Base-by-base conservation (phyloP, 164 flowering plant genomes). In the Nelumbo lutea region DNA sequence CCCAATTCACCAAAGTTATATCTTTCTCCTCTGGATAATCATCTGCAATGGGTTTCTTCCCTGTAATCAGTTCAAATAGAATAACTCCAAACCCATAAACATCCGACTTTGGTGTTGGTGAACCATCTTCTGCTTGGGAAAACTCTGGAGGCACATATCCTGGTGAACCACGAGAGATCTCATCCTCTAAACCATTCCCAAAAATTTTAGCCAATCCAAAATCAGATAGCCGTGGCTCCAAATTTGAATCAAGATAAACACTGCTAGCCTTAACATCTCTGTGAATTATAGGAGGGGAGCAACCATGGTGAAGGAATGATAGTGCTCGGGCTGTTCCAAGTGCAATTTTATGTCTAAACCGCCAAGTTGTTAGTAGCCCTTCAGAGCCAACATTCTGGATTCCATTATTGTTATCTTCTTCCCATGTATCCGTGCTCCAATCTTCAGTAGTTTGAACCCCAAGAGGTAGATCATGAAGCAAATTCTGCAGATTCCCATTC, bases 291-390 rank as follows among this genome's bases (percentile, higher is more conserved):
- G 92, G 87, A 61, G 96, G 93, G 9, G 82, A 88, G 79, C 97
- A 90, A n/a, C 96, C 97, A 63, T 91, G 97, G 81, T 91, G 97
- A 52, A 91, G 89, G 75, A 86, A 91, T 9, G 95, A 93, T 59
- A 91, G 72, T 10, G 93, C 93, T n/a, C 97, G 79, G 6, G 97
- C 97, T 4, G 87, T 87, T 44, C 93, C 93, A 7, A 91, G 87
- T 1, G 90, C 96, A 46, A 87, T 79, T 52, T 80, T 86, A 77
- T 91, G 93, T 53, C 96, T 78, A 68, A 87, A 88, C 67, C 82
- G 70, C 98, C 98, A 92, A 4, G 87, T 83, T 40, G 84, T 81
- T 63, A 84, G 64, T n/a, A 77, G 43, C 42, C 82, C 85, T 72
- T 83, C 86, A 38, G 84, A 72, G 5, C 86, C 81, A 45, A 79